Evolutionary conservation across 1,139 yeast genomes (phyloP), one percentile per base, ranked within the genome.

Genomic region (Hansenula sp.): DNA sequence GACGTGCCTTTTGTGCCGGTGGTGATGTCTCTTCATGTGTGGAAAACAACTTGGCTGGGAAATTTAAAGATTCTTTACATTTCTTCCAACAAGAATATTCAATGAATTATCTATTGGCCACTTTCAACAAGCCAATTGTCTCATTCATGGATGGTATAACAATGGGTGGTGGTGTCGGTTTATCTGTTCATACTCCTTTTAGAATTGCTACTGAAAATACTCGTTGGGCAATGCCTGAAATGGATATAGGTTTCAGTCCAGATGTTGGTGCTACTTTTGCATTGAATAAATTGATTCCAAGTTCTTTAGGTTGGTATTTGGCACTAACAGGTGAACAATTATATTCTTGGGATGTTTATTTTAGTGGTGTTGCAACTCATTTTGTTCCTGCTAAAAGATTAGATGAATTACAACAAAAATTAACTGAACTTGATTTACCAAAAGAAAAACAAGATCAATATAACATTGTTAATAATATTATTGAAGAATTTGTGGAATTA

Each of bases 111-210:
- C 69, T 82, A 43, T 71, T 90, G 50, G 82, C 95, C 16, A 82
- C 94, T 14, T 88, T 78, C 58, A 71, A 82, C 44, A 92, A 89
- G 66, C 97, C 98, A 2, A 75, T 85, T 49, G 80, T 92, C 17
- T 73, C 96, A 1, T 59, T 89, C 34, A 83, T 86, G 81, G 83
- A 92, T 58, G 97, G 97, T 25, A 88, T 92, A 55, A 88, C 94
- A 29, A 88, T 92, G 96, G 98, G 98, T 42, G 98, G 98, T 40
- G 98, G 98, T 53, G 96, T 88, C 33, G 98, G 98, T 4, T 69
- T 92, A 42, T 74, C 92, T 0, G 82, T 87, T 33, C 97, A 94
- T 63, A 85, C 90, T n/a, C 95, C 97, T 3, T 90, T 90, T 71
- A 77, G 98, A 59, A 71, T 92, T 37, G 95, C 94, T 12, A 87